These are phyloP conservation scores for Beauveria sp. DNA, from an alignment of 2,329 filamentous ascomycete species.

Conservation along the genomic window DNA sequence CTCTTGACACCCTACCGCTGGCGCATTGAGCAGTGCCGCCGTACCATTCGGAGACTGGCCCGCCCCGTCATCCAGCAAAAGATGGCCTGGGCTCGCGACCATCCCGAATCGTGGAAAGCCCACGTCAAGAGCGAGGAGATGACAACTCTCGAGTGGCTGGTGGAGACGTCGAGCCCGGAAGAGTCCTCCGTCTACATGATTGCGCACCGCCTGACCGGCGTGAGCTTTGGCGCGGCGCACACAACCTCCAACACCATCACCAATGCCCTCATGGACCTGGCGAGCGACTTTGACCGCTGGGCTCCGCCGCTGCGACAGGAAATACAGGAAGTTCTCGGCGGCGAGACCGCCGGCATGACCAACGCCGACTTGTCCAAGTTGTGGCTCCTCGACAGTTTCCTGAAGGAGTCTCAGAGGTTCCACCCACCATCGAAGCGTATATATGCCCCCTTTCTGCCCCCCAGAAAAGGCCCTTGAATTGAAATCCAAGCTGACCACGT, in stretches of 20 bases:
- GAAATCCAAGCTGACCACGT: background rate
- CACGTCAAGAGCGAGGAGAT: background rate
- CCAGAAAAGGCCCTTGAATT: background rate
- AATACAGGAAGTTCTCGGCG: background rate
- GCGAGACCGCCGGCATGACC: background rate
- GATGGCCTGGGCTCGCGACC: background rate
- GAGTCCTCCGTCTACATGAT: background rate
- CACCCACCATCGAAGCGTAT: background rate
- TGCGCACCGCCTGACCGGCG: background rate
- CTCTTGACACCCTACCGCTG: background rate
- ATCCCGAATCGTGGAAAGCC: background rate
- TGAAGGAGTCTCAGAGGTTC: background rate
- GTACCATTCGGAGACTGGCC: background rate
- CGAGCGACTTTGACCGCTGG: background rate
- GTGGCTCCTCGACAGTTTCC: background rate
- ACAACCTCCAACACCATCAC: background rate
- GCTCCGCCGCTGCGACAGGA: background rate
- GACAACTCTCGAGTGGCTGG: background rate
- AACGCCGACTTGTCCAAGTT: background rate
- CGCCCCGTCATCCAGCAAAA: background rate
- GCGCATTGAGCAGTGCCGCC: background rate
- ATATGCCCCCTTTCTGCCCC: background rate
- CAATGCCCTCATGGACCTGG: background rate
- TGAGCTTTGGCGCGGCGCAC: background rate
- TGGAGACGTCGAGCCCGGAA: background rate